phyloP scores from a whole-genome alignment of 1,139 yeast species.

The Pichia sp. region DNA sequence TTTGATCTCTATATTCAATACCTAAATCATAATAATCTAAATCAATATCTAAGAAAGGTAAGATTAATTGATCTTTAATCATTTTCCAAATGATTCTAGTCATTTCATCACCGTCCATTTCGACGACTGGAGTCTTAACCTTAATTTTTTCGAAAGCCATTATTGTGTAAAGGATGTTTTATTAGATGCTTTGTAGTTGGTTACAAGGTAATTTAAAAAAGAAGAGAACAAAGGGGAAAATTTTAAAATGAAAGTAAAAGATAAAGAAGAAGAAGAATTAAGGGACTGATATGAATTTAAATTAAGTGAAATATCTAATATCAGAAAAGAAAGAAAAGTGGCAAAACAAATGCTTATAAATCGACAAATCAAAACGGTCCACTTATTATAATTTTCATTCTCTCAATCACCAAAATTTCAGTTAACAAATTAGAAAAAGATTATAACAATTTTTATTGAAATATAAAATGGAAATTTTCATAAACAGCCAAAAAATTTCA shows the following conservation, averaged over 20 bases:
- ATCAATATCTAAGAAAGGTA: slow-evolving; percentile 67
- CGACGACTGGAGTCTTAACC: slow-evolving; percentile 70
- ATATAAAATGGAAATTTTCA: too few species aligned
- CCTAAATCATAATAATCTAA: slow-evolving; percentile 73
- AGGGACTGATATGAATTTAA: too few species aligned
- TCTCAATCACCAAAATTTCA: too few species aligned
- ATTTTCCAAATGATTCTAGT: slow-evolving; percentile 78
- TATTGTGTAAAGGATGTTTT: not conserved
- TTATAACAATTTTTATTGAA: too few species aligned
- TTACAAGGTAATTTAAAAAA: not conserved
- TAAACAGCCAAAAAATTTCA: too few species aligned
- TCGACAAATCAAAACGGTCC: too few species aligned
- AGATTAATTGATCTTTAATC: slow-evolving; percentile 62
- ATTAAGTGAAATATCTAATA: too few species aligned
- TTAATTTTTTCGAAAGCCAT: slow-evolving; percentile 45
- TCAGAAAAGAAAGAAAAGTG: too few species aligned
- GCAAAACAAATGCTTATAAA: too few species aligned
- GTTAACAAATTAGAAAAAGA: too few species aligned
- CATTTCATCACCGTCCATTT: slow-evolving; percentile 83
- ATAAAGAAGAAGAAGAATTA: too few species aligned
- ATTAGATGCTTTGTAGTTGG: not conserved
- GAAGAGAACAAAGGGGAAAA: not conserved
- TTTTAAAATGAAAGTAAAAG: not conserved
- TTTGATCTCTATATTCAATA: slow-evolving; percentile 61
- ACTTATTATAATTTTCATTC: too few species aligned